These are phyloP conservation scores for Fusarium sp. DNA, from an alignment of 2,329 filamentous ascomycete species.

Conservation along the genomic window DNA sequence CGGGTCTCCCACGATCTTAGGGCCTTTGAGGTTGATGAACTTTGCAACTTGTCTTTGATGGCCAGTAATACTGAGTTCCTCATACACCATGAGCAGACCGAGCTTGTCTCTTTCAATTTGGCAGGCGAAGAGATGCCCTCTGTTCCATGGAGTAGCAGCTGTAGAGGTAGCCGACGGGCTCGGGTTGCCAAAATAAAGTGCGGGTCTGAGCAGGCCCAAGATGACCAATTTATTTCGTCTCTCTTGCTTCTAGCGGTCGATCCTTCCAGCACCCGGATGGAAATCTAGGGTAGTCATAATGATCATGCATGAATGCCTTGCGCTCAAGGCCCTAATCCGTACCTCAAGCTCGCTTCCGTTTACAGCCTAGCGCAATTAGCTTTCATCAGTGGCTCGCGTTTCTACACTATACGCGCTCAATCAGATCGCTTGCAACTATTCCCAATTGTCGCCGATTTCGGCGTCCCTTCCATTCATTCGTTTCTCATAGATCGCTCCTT, in stretches of 20 bases:
- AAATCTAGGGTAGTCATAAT: conserved; percentile 29
- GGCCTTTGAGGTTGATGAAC: too few relatives aligned
- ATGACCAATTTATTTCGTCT: neutral
- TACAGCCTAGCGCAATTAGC: conserved; percentile 3
- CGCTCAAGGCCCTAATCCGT: conserved; percentile 9
- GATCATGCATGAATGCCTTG: conserved; percentile 20
- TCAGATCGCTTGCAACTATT: neutral
- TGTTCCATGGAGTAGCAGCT: too few relatives aligned
- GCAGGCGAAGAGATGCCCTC: too few relatives aligned
- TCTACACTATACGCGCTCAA: neutral
- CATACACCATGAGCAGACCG: too few relatives aligned
- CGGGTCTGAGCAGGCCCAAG: too few relatives aligned
- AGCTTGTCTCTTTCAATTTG: too few relatives aligned
- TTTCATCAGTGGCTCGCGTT: neutral
- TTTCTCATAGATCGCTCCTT: conserved; percentile 8
- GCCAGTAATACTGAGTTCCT: too few relatives aligned
- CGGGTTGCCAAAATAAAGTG: too few relatives aligned
- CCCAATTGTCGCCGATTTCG: neutral
- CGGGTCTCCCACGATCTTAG: too few relatives aligned
- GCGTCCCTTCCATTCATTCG: conserved; percentile 19
- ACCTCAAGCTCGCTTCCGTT: conserved; percentile 25
- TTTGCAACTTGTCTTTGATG: too few relatives aligned
- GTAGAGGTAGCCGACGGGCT: too few relatives aligned
- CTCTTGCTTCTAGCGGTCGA: neutral
- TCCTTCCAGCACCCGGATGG: neutral